phyloP scores from a whole-genome alignment of 495 filamentous ascomycete genomes.

The Neurospora africana region DNA sequence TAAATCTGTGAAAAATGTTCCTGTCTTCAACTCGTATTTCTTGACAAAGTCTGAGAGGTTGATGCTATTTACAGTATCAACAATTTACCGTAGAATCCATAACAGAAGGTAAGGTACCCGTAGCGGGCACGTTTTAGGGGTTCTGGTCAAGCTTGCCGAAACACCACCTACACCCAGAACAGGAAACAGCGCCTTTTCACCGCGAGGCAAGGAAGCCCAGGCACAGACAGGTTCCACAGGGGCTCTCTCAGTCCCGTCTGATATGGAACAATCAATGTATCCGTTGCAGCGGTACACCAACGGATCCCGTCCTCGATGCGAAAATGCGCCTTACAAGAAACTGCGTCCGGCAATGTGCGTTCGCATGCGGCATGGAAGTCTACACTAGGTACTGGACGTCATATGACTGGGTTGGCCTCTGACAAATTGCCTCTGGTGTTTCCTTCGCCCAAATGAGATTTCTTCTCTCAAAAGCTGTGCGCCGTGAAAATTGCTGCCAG shows the following conservation, averaged over 20 bases:
- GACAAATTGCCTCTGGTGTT: not conserved
- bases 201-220: not conserved
- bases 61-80: not conserved
- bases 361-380: not conserved
- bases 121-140: not conserved
- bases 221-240: not conserved
- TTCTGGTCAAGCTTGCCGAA: not conserved
- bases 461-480: not conserved
- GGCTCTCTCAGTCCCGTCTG: not conserved
- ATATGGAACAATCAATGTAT: not conserved
- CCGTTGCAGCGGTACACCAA: not conserved
- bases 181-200: not conserved
- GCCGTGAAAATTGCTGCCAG: not conserved
- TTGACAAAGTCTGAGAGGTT: not conserved
- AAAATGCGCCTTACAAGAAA: not conserved
- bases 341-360: not conserved
- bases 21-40: not conserved
- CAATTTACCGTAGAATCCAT: not conserved
- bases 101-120: not conserved
- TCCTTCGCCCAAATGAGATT: not conserved
- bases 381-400: not conserved
- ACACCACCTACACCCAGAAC: not conserved
- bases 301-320: not conserved
- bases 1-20: not conserved
- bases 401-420: not conserved